phyloP scores from a whole-genome alignment of 2,329 filamentous ascomycete genomes.

The Colletotrichum sp. region DNA sequence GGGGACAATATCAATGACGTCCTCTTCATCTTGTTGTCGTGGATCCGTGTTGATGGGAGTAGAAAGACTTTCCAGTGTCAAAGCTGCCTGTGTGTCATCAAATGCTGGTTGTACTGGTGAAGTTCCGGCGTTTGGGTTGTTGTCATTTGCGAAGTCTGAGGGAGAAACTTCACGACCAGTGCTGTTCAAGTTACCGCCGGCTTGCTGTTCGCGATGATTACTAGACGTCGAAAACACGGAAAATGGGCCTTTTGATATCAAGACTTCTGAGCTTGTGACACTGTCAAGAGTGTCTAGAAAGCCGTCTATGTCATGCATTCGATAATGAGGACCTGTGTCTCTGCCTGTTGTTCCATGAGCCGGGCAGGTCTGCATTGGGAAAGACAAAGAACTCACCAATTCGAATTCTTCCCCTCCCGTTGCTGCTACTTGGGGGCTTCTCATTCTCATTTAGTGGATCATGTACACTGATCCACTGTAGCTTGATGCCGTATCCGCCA shows the following conservation, averaged over 20 bases:
- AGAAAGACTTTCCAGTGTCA: background rate
- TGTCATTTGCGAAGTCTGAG: background rate
- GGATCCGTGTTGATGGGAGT: background rate
- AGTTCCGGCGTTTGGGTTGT: background rate
- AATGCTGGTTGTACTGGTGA: background rate
- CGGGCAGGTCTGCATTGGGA: background rate
- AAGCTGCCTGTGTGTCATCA: background rate
- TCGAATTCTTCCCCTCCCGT: background rate
- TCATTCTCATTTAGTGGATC: background rate
- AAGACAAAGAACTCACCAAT: background rate
- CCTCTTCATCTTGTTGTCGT: background rate
- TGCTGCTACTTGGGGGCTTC: background rate
- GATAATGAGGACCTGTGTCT: background rate
- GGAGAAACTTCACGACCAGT: accelerated
- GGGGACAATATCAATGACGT: background rate
- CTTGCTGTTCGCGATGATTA: background rate
- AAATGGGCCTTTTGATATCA: background rate
- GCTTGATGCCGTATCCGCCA: background rate
- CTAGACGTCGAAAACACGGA: background rate
- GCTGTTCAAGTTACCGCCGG: accelerated
- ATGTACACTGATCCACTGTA: background rate
- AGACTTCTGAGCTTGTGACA: background rate
- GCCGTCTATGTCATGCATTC: background rate
- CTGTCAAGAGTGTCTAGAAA: background rate
- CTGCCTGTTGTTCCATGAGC: background rate